Base-by-base conservation (phyloP, 176 grass and related monocot genomes). In the Aegilops sharonensis region DNA sequence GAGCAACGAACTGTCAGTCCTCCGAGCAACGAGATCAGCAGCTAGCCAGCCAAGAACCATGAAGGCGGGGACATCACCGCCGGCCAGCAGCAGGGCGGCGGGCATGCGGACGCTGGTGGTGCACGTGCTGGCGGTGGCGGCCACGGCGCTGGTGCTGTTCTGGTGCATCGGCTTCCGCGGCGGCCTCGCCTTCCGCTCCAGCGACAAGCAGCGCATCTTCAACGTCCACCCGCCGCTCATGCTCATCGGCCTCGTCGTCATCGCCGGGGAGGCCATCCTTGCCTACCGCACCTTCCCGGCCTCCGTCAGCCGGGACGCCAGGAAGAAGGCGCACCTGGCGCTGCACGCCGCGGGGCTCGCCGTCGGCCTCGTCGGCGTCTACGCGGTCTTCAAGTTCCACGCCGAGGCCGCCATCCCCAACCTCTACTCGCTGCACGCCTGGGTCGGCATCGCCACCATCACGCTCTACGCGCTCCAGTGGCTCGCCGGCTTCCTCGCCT, bases 381-480 rank as follows among this genome's bases (percentile, higher is more conserved):
- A 93, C 43, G 89, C 91, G 2, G 93, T 90, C 6, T 93, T 98
- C 89, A 95, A 93, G 77, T 98, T 36, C 80, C 95, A 98, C 85
- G 89, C 87, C 1, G 93, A 98, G 47, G 85, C 77, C 20, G 72
- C 37, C 27, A 95, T 98, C 86, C 79, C 84, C 14, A 88, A 95
- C 80, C 78, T 98, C 81, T 98, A 98, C 88, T 92, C 91, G n/a
- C 71, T 98, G 30, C 95, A 98, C 77, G 90, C 95, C 14, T 98
- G 95, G 95, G 17, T 91, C 35, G 95, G 95, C 23, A 63, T 93
- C 54, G 68, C 73, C 57, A 81, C 93, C 47, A 36, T 98, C 73
- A 52, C 61, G 11, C 85, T 98, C 36, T 98, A 95, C 87, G 95
- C 72, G 0, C 13, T 86, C 68, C 91, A 98, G 91, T 98, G 93